Evolutionary conservation across 148 eudicot genomes (phyloP), one percentile per base, ranked within the genome.

Genomic region (Simmondsia chinensis): DNA sequence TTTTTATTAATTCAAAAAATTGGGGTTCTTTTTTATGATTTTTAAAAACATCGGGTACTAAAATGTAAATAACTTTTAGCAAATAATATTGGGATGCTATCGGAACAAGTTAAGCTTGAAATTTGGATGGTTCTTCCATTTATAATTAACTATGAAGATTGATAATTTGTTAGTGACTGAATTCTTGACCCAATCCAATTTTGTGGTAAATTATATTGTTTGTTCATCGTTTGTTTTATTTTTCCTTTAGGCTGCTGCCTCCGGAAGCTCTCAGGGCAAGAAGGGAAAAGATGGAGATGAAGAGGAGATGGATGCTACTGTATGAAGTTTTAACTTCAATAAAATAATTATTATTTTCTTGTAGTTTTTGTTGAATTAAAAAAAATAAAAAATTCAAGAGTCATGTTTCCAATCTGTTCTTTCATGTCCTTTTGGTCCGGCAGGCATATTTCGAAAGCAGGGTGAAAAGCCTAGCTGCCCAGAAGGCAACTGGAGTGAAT

Each of bases 231-330:
- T 46, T 25, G 10, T 14, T 16, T 37, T 21, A 36, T 43, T 0
- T 22, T 7, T 25, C 6, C 21, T 50, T 7, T 38, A 79, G 84
- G 83, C 71, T 70, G 74, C 76, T 36, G 56, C 66, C 26, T 59
- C 20, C 37, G 37, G 76, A 24, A 65, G 18, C 23, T 39, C 80
- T 20, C 73, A 79, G 41, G 63, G 46, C 15, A 68, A 71, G 71
- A 82, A 72, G 60, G 14, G 77, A 19, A 54, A 69, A 56, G 65
- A 61, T 29, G 89, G 82, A 26, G 95, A 82, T 20, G 97, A 91
- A 2, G 95, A 85, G 9, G 97, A 78, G 54, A 79, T 85, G 80
- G 97, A 91, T 44, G 94, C 97, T 7, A 91, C 95, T 30, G 97
- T 85, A 74, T 39, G 54, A 20, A 21, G 4, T 35, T 49, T 12